These are phyloP conservation scores for Phlyctochytrium bullatum DNA, from an alignment of 192 early-diverging fungal genomes.

Conservation along the genomic window DNA sequence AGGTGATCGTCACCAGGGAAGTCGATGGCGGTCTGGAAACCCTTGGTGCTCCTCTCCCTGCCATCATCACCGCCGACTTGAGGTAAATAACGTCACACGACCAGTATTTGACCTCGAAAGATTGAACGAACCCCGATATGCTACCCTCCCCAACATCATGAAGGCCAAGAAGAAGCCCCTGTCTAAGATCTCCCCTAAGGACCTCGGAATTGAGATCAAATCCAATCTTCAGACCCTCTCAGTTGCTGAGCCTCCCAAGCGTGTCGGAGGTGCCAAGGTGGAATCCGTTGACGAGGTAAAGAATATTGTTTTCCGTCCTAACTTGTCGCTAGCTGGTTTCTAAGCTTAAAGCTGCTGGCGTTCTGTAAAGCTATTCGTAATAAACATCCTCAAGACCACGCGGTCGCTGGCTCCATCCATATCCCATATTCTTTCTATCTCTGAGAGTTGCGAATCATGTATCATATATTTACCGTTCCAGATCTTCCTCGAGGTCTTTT, in stretches of 20 bases:
- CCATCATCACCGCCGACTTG: slow-evolving; percentile 92
- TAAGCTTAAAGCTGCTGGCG: slow-evolving; percentile 26
- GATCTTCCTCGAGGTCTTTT: too few relatives aligned
- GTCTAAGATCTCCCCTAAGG: slow-evolving; percentile 67
- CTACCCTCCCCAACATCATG: slow-evolving; percentile 95
- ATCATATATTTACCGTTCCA: too few relatives aligned
- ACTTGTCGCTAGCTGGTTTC: slow-evolving; percentile 22
- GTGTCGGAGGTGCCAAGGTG: slow-evolving; percentile 88
- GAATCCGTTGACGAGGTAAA: slow-evolving; percentile 82
- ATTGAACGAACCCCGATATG: slow-evolving; percentile 94
- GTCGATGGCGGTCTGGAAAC: slow-evolving; percentile 98
- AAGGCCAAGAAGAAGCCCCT: slow-evolving; percentile 99
- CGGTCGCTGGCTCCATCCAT: too few relatives aligned
- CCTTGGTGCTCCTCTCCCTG: slow-evolving; percentile 77
- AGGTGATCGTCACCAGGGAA: slow-evolving; percentile 87
- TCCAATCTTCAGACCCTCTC: slow-evolving; percentile 83
- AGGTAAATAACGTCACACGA: too few relatives aligned
- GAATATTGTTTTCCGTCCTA: slow-evolving; percentile 3
- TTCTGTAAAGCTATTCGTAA: too few relatives aligned
- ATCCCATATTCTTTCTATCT: too few relatives aligned
- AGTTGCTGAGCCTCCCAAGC: slow-evolving; percentile 89
- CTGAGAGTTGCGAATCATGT: too few relatives aligned
- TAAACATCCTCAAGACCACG: too few relatives aligned
- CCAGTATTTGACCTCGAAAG: too few relatives aligned
- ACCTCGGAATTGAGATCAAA: slow-evolving; percentile 82